A percentile compares a stretch with the other conserved stretches of the same genome.
These are phyloP conservation scores for Dendrocalamus latiflorus DNA, from an alignment of 202 grass and related monocot species.

Conservation along the genomic window DNA sequence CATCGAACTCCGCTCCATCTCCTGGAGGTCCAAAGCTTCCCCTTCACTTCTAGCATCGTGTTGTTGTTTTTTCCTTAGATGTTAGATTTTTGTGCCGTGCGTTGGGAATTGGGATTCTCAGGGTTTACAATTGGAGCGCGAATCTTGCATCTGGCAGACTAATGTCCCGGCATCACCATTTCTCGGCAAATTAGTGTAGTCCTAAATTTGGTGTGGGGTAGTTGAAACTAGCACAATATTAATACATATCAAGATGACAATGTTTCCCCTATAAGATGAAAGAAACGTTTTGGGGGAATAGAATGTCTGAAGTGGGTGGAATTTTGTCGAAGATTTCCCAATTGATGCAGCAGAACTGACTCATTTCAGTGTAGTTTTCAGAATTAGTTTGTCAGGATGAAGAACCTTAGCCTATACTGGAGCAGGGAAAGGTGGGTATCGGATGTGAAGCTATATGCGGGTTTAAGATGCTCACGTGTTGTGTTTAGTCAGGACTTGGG, in stretches of 20 bases:
- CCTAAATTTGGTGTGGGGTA: background rate
- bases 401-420: too few species aligned
- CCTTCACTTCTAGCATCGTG: background rate
- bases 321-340: background rate
- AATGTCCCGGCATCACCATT: background rate
- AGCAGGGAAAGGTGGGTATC: too few species aligned
- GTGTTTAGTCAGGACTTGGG: too few species aligned
- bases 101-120: too few species aligned
- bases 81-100: too few species aligned
- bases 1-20: constrained; percentile 76
- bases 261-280: background rate
- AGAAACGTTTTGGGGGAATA: background rate
- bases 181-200: background rate
- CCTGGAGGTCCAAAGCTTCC: constrained; percentile 48
- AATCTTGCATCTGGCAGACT: background rate
- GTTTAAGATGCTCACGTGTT: too few species aligned
- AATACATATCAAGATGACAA: background rate
- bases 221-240: background rate
- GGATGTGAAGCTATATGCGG: too few species aligned
- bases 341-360: background rate
- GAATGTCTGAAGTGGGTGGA: too few species aligned
- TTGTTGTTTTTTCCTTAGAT: background rate
- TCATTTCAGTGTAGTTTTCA: background rate
- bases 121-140: background rate
- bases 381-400: too few species aligned